A percentile compares a stretch with the other conserved stretches of the same genome.
Conservation (phyloP, 2,329 filamentous ascomycete species). For the Escovopsis sp. region DNA sequence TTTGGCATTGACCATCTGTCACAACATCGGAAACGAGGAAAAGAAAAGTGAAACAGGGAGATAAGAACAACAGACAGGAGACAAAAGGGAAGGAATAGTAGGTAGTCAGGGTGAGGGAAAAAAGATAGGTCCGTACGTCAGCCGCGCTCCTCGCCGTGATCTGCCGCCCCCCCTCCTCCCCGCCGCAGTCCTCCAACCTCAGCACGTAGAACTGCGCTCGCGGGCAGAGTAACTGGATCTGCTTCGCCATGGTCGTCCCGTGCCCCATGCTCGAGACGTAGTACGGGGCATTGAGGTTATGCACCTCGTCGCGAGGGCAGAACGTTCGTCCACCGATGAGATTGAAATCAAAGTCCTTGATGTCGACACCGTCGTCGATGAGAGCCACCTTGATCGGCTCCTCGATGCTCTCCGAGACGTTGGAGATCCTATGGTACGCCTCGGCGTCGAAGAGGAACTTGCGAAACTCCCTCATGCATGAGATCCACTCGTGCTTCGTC, state of each 20-base stretch:
- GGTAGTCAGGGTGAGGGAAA: no score
- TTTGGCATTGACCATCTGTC: no score
- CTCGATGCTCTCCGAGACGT: slow-evolving; percentile 6
- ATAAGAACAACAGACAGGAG: not conserved
- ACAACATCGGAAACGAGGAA: no score
- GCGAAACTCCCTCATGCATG: slow-evolving; percentile 12
- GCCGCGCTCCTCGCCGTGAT: slow-evolving; percentile 11
- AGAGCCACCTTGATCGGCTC: slow-evolving; percentile 18
- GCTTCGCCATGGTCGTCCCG: slow-evolving; percentile 15
- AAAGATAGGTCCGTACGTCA: slow-evolving; percentile 7
- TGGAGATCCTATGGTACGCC: slow-evolving; percentile 2
- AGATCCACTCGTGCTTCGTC: slow-evolving; percentile 12
- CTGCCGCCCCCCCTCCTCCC: slow-evolving; percentile 3
- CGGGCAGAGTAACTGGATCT: slow-evolving; percentile 12
- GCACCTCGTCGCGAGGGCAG: slow-evolving; percentile 7
- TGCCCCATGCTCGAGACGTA: slow-evolving; percentile 15
- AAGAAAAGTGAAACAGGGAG: no score
- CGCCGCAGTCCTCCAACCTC: slow-evolving; percentile 5
- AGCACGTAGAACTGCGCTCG: slow-evolving; percentile 11
- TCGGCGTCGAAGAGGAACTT: slow-evolving; percentile 9
- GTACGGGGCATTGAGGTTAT: slow-evolving; percentile 9
- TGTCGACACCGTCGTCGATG: slow-evolving; percentile 24
- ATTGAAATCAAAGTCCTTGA: slow-evolving; percentile 12
- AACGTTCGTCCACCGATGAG: slow-evolving; percentile 15
- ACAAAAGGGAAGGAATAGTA: no score